phyloP scores from a whole-genome alignment of 768 basidiomycete genomes.

The Lactifluus piperatus region DNA sequence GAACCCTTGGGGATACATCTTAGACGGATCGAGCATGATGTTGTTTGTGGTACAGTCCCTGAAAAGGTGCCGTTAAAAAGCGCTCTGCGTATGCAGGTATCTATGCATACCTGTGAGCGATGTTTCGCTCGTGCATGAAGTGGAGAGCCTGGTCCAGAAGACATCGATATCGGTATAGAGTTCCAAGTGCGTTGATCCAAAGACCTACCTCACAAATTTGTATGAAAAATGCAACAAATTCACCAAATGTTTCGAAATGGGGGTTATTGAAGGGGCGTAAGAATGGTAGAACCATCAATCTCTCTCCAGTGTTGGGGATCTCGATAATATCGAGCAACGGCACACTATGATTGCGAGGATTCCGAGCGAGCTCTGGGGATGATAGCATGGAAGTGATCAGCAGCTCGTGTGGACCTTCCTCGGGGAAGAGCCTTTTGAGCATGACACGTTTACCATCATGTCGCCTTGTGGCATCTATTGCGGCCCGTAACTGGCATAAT shows the following conservation, averaged over 20 bases:
- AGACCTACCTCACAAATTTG: background rate
- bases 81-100: no score
- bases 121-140: no score
- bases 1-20: no score
- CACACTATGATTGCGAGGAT: conserved; percentile 25
- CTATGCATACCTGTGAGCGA: no score
- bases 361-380: background rate
- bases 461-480: conserved; percentile 27
- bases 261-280: background rate
- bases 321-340: background rate
- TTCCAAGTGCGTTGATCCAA: background rate
- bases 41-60: no score
- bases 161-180: background rate
- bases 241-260: background rate
- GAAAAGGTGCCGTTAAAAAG: no score
- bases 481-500: background rate
- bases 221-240: no score
- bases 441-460: conserved; percentile 27
- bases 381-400: conserved; percentile 26
- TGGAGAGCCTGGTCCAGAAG: background rate
- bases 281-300: background rate
- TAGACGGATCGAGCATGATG: no score
- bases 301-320: background rate
- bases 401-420: conserved; percentile 21
- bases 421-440: conserved; percentile 5